Evolutionary conservation across 306 rosid genomes (phyloP), one percentile per base, ranked within the genome.

Genomic region (Ormosia emarginata): DNA sequence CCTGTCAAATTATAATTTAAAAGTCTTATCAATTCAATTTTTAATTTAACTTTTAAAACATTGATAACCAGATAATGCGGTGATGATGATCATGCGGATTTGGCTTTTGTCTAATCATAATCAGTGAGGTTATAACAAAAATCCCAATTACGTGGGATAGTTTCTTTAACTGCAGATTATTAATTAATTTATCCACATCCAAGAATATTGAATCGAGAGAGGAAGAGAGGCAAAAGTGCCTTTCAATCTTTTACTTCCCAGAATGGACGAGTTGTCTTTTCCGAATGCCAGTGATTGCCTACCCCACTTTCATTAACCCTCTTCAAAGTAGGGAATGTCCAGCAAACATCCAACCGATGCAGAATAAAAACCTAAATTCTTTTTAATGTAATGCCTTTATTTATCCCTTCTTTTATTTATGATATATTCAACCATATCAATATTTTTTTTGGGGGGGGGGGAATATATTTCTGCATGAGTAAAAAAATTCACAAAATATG

Each of bases 91-190:
- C 39, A 30, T 4, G 66, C 12, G 37, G 14, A 10, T 49, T 32
- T 32, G 3, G 36, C 53, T 55, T 30, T 73, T 55, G 77, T 72
- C 77, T 72, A 52, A 71, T 52, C 77, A 29, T 72, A 52, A 71
- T 71, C 77, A 52, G 24, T 24, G 24, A 24, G 24, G 24, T 24
- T 24, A 24, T 24, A 24, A 24, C 24, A 24, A 24, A 24, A 24
- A 52, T 33, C 13, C 5, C 3, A 37, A 64, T 13, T 12, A 14
- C 69, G 9, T 62, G 17, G 41, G 7, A 43, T 14, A 30, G 3
- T 61, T 32, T 32, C 17, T 30, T 5, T 61, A 9, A 61, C 34
- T 34, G 15, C 15, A 29, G 69, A 64, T 14, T 33, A 61, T 37
- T 39, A 37, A 15, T 66, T 15, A 40, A 49, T 70, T 66, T 3